Evolutionary conservation across 202 grass and related monocot genomes (phyloP).

Genomic region (Schoenoplectus tabernaemontani): DNA sequence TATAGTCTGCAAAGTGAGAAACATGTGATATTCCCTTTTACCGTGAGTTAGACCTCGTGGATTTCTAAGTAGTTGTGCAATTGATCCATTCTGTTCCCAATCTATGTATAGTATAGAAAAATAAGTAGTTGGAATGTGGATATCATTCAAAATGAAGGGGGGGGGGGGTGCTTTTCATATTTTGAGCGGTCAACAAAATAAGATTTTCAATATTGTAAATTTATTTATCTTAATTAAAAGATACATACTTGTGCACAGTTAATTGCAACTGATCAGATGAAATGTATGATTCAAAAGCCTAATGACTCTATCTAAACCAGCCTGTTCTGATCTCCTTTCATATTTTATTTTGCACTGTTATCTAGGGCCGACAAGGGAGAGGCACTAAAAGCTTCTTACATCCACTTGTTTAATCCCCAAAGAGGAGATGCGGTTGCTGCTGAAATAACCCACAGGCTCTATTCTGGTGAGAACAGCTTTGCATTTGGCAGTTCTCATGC

Average conservation of each 20-base stretch:
- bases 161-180: not conserved
- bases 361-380: slow-evolving; percentile 69
- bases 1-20: not conserved
- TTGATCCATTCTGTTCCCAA: not conserved
- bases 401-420: slow-evolving; percentile 52
- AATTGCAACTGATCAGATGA: not conserved
- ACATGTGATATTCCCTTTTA: not conserved
- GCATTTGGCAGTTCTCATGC: slow-evolving; percentile 62
- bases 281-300: too few species aligned
- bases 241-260: not conserved
- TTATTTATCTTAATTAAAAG: not conserved
- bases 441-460: slow-evolving; percentile 65
- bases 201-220: not conserved
- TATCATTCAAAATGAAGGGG: not conserved
- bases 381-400: slow-evolving; percentile 71
- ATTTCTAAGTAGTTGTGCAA: not conserved
- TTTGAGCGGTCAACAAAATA: not conserved
- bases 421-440: slow-evolving; percentile 57
- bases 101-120: not conserved
- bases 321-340: not conserved
- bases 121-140: not conserved
- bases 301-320: too few species aligned
- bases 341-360: not conserved
- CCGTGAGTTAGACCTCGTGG: not conserved
- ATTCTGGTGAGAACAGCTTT: slow-evolving; percentile 70